Conservation (phyloP, 2,329 filamentous ascomycete species). For the Fusarium sp. region DNA sequence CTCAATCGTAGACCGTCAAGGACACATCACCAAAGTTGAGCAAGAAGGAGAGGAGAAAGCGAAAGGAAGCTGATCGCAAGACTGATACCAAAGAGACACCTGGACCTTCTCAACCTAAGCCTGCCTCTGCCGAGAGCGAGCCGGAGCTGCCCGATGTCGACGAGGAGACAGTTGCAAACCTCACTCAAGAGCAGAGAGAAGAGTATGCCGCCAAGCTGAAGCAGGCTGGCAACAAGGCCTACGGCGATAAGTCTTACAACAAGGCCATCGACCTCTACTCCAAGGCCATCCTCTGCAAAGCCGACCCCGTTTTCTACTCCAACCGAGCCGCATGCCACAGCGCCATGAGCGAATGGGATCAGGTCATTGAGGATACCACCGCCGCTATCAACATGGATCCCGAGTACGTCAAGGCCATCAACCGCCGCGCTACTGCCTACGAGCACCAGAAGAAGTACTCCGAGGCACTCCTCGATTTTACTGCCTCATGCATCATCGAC, state of each 20-base stretch:
- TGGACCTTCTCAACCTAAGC: slow-evolving; percentile 61
- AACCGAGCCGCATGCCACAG: slow-evolving; percentile 99
- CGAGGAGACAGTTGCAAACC: slow-evolving; percentile 68
- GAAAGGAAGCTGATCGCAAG: slow-evolving; percentile 82
- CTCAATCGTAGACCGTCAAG: slow-evolving; percentile 59
- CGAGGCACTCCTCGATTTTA: slow-evolving; percentile 97
- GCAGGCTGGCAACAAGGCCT: slow-evolving; percentile 95
- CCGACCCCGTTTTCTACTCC: slow-evolving; percentile 98
- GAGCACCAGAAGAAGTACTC: slow-evolving; percentile 93
- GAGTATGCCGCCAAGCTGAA: slow-evolving; percentile 93
- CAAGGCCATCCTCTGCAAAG: slow-evolving; percentile 96
- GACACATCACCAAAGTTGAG: slow-evolving; percentile 78
- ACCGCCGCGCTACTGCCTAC: slow-evolving; percentile 96
- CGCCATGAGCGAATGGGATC: slow-evolving; percentile 91
- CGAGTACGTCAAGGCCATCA: slow-evolving; percentile 97
- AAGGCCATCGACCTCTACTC: slow-evolving; percentile 95
- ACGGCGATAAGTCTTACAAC: slow-evolving; percentile 93
- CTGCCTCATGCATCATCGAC: slow-evolving; percentile 98
- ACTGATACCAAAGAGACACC: slow-evolving; percentile 60
- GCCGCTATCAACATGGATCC: slow-evolving; percentile 94
- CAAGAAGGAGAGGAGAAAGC: slow-evolving; percentile 92
- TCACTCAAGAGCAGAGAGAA: slow-evolving; percentile 79
- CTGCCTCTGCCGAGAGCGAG: slow-evolving; percentile 69
- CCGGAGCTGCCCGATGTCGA: slow-evolving; percentile 80
- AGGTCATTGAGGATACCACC: slow-evolving; percentile 96